phyloP scores from a whole-genome alignment of 2,329 filamentous ascomycete species.

The Fusarium paranaense region DNA sequence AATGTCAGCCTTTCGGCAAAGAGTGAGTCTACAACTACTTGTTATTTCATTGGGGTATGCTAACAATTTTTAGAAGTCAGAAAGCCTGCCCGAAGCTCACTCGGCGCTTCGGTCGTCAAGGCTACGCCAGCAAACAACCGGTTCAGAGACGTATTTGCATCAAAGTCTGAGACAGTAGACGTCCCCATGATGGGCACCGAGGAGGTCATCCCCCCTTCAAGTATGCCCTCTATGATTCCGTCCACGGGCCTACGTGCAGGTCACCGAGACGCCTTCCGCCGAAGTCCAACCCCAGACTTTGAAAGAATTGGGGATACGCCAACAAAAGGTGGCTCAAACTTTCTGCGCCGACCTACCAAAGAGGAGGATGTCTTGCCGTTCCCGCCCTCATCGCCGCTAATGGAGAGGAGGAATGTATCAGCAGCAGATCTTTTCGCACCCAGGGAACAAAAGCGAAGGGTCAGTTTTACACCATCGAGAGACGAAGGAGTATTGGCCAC shows the following conservation, averaged over 20 bases:
- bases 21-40: constrained; percentile 56
- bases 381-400: constrained; percentile 52
- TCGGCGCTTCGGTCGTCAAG: constrained; percentile 61
- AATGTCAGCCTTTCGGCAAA: constrained; percentile 57
- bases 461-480: constrained; percentile 28
- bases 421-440: constrained; percentile 27
- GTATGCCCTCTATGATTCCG: constrained; percentile 53
- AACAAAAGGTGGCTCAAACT: constrained; percentile 42
- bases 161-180: constrained; percentile 42
- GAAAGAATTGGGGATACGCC: constrained; percentile 49
- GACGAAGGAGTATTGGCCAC: constrained; percentile 51
- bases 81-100: constrained; percentile 58
- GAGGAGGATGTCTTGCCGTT: constrained; percentile 44
- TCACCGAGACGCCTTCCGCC: constrained; percentile 47
- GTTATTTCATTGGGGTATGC: constrained; percentile 7
- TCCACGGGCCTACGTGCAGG: constrained; percentile 54
- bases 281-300: constrained; percentile 45
- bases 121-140: constrained; percentile 68
- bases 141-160: constrained; percentile 62
- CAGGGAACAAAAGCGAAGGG: constrained; percentile 26
- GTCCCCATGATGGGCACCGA: constrained; percentile 40
- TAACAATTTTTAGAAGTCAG: constrained; percentile 61
- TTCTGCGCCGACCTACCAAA: constrained; percentile 44
- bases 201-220: constrained; percentile 53
- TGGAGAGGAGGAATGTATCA: constrained; percentile 39